Evolutionary conservation across 1,284 basidiomycete species (phyloP), one percentile per base, ranked within the genome.

Genomic region (Ceratobasidium sp.): DNA sequence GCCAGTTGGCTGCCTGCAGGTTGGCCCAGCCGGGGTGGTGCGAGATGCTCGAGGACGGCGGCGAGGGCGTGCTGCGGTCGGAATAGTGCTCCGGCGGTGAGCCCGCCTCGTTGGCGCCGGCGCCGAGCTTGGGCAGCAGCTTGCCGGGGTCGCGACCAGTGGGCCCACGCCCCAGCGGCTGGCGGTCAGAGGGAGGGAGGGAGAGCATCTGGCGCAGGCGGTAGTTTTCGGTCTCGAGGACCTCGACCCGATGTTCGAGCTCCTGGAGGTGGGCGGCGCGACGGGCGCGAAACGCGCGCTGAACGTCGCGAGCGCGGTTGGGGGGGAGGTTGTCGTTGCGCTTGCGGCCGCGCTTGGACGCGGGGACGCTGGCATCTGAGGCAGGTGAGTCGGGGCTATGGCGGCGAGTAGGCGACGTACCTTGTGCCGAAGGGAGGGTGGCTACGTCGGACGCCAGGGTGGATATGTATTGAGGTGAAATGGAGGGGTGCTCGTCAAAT

Each of bases 311-410:
- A 36, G 95, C 94, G 74, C 94, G 88, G 78, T 95, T 95, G 42
- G 94, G 94, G 75, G 94, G 94, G 48, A 96, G 87, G 78, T 91
- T 92, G 81, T 95, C 92, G 82, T 96, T 95, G 80, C 93, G 86
- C 80, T 95, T 95, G 78, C 94, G 88, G 74, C 94, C 94, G 77
- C 94, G 88, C 81, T 70, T 70, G 36, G 67, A 70, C 7, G 67
- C 67, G 28, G 67, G 67, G n/a, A 70, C 67, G 56, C 25, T 44
- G 42, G 56, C 36, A 46, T 70, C 67, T 59, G 67, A 5, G 23
- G 23, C 6, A 18, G 67, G 48, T 8, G n/a, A 60, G 67, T 59
- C 8, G n/a, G 44, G 56, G 30, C 6, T 0, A 30, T 7, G 42
- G 38, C 16, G 28, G 53, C 36, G 16, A 38, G 14, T 18, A 30